Base-by-base conservation (phyloP, 164 flowering plant genomes). In the Tetracentron sinense region DNA sequence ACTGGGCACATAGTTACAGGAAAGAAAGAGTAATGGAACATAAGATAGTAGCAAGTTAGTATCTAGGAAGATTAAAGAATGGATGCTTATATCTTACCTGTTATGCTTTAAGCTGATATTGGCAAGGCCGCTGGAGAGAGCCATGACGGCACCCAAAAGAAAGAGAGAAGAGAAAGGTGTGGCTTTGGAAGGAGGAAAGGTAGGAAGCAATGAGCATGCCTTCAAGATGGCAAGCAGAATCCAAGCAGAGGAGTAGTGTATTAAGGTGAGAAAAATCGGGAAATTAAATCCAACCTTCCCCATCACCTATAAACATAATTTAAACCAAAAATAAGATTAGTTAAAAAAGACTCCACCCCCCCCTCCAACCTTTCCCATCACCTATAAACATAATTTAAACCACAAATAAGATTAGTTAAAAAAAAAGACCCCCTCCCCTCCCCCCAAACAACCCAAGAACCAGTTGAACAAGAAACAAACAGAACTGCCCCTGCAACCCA, bases 291-390 rank as follows among this genome's bases (percentile, higher is more conserved):
- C 97, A 61, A 87, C 78, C 73, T 52, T 84, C 25, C 88, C 89
- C 92, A 92, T 80, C 56, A 92, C 96, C 97, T 92, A 74, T 19
- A 58, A 38, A 30, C 54, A 65, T 44, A 64, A 54, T 26, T 53
- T 20, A 54, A 38, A 29, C 8, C 7, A 23, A 26, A 7, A 53
- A 21, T 58, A 8, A 52, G 22, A 29, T 15, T 10, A 56, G 7
- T 5, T 6, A 26, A 15, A 50, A 35, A 28, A 55, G 2, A 17
- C 1, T n/a, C n/a, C n/a, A n/a, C n/a, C n/a, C n/a, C n/a, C n/a
- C n/a, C n/a, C n/a, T 21, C 97, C 97, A 61, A 87, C 78, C 73
- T 52, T 84, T 22, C 88, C 89, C 92, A 92, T 80, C 56, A 92
- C 96, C 97, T 92, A 74, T 19, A 58, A 38, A 30, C 54, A 65